Evolutionary conservation across 805 yeast species (phyloP).

Genomic region (Cyberlindnera suaveolens): DNA sequence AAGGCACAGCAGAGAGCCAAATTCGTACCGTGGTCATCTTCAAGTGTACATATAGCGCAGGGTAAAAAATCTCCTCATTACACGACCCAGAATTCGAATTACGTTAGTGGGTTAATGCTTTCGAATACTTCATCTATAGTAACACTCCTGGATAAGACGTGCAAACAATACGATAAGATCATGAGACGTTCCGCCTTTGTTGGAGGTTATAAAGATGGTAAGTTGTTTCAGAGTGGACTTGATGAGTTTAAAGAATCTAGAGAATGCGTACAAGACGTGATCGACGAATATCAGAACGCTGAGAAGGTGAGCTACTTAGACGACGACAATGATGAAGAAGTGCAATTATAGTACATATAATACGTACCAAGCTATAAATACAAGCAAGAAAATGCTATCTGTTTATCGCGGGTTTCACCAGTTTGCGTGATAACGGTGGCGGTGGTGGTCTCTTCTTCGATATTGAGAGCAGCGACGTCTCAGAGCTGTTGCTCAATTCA

Average conservation of each 20-base stretch:
- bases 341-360: slow-evolving; percentile 5
- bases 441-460: slow-evolving; percentile 22
- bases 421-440: not conserved
- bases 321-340: slow-evolving; percentile 32
- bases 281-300: slow-evolving; percentile 73
- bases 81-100: slow-evolving; percentile 29
- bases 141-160: slow-evolving; percentile 56
- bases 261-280: slow-evolving; percentile 65
- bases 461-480: slow-evolving; percentile 30
- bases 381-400: too few relatives aligned
- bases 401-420: too few relatives aligned
- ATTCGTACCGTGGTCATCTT: slow-evolving; percentile 84
- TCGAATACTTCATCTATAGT: slow-evolving; percentile 77
- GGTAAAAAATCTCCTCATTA: slow-evolving; percentile 65
- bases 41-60: slow-evolving; percentile 70
- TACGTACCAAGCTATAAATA: too few relatives aligned
- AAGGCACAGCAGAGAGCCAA: slow-evolving; percentile 61
- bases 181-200: slow-evolving; percentile 79
- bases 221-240: slow-evolving; percentile 32
- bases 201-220: slow-evolving; percentile 57
- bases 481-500: slow-evolving; percentile 20
- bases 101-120: slow-evolving; percentile 75
- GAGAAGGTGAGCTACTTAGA: slow-evolving; percentile 44
- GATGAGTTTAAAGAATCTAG: slow-evolving; percentile 75
- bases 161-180: slow-evolving; percentile 74